Evolutionary conservation across 306 rosid species (phyloP), one percentile per base, ranked within the genome.

Genomic region (Parietaria judaica): DNA sequence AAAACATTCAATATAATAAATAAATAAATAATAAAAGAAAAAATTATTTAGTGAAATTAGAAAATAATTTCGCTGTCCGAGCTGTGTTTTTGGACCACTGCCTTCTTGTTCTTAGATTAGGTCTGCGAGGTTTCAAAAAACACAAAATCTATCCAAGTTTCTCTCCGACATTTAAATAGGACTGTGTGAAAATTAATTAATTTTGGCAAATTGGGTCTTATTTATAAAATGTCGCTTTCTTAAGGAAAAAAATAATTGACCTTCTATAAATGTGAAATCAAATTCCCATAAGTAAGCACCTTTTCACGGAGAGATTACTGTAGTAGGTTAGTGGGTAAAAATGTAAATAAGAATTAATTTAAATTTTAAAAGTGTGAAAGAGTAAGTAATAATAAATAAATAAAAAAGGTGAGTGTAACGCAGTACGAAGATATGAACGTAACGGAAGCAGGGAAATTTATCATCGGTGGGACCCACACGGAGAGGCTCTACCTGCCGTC

Each of bases 401-500:
- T 4, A 43, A 44, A 14, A 59, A 8, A n/a, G 3, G 41, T 35
- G 67, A 68, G 17, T 23, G 76, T 58, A 68, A 74, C 70, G 74
- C 54, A 51, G 71, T 23, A 23, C 31, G 35, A 53, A 50, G 71
- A 37, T 43, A 72, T 36, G 70, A 66, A 66, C 78, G 80, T 53
- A 82, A 78, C 77, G 78, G 86, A 65, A 77, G 67, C 77, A 56
- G 82, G 37, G 80, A 57, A 74, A 69, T 80, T 71, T 53, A 78
- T 70, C n/a, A 8, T 15, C 14, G 1, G 75, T 0, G 78, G 88
- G 84, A 16, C 82, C 90, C 90, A 71, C 80, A 37, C 16, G 60
- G 10, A 62, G 69, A 63, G 66, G 66, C 82, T 82, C 66, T 66
- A 80, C 85, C 87, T 67, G 83, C 82, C 85, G 89, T 78, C 85